These are phyloP conservation scores for Tolypocladium inflatum DNA, from an alignment of 2,329 filamentous ascomycete species.

Conservation along the genomic window DNA sequence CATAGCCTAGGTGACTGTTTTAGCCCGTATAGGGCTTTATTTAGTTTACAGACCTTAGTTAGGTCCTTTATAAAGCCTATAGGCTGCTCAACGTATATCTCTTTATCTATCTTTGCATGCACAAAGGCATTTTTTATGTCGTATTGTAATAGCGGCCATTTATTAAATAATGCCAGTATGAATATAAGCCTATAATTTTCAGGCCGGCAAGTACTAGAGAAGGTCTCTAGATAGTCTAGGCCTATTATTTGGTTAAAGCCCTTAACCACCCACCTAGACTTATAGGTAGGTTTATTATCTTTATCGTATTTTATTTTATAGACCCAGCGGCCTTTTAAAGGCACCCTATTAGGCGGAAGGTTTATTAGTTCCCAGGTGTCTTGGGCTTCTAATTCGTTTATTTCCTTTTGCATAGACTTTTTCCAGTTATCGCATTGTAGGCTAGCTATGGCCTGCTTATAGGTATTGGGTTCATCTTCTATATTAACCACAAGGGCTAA, in stretches of 20 bases:
- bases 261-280: neutral
- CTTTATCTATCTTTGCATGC: conserved; percentile 4
- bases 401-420: neutral
- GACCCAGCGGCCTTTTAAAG: neutral
- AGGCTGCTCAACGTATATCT: conserved; percentile 4
- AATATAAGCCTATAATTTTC: conserved; percentile 2
- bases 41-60: conserved; percentile 3
- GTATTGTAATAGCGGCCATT: conserved; percentile 2
- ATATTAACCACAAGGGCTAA: neutral
- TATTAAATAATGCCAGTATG: conserved; percentile 1
- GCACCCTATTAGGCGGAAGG: neutral
- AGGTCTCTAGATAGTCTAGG: conserved; percentile 6
- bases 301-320: conserved; percentile 4
- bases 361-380: neutral
- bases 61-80: neutral
- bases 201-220: conserved; percentile 1
- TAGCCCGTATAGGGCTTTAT: conserved; percentile 1
- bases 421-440: neutral
- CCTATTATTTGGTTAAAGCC: neutral
- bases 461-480: neutral
- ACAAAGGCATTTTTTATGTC: conserved; percentile 6
- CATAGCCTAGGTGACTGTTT: neutral
- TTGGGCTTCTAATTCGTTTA: neutral
- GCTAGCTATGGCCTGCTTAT: neutral
- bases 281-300: conserved; percentile 3